Percentiles rank a stretch among this genome's conserved stretches.
phyloP scores from a whole-genome alignment of 2,329 filamentous ascomycete genomes.

The Helminthosporium solani region DNA sequence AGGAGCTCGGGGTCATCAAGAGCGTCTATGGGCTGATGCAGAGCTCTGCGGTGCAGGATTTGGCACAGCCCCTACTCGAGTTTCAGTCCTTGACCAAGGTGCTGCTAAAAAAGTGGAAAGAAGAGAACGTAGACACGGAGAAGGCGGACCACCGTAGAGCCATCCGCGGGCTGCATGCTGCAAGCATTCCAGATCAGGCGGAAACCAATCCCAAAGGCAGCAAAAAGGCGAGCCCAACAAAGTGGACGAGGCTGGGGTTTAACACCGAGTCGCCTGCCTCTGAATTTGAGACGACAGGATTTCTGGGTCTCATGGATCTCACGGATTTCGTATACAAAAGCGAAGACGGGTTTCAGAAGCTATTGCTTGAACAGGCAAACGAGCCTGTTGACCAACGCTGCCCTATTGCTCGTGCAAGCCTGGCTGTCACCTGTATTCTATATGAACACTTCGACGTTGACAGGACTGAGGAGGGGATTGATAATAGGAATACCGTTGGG shows the following conservation, averaged over 20 bases:
- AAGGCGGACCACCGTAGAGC: constrained; percentile 84
- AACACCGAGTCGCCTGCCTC: constrained; percentile 81
- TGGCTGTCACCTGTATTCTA: constrained; percentile 82
- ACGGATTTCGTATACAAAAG: constrained; percentile 91
- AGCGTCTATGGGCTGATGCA: constrained; percentile 92
- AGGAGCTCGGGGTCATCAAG: constrained; percentile 90
- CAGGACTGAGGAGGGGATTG: constrained; percentile 75
- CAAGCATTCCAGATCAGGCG: constrained; percentile 69
- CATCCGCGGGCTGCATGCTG: constrained; percentile 80
- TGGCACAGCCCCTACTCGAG: constrained; percentile 85
- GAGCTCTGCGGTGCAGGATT: constrained; percentile 84
- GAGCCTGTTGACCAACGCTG: constrained; percentile 72
- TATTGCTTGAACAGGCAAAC: constrained; percentile 83
- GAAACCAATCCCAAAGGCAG: constrained; percentile 49
- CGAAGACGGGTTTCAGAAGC: constrained; percentile 88
- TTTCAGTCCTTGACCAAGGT: constrained; percentile 92
- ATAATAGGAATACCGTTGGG: constrained; percentile 70
- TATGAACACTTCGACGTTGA: constrained; percentile 97
- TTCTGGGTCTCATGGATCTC: constrained; percentile 95
- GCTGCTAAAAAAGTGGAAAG: constrained; percentile 82
- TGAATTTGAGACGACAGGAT: constrained; percentile 85
- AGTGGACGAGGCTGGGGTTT: constrained; percentile 91
- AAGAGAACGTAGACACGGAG: constrained; percentile 81
- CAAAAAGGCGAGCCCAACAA: constrained; percentile 78
- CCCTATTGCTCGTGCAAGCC: constrained; percentile 81